Evolutionary conservation across 495 filamentous ascomycete species (phyloP).

Genomic region (Annulohypoxylon bovei): DNA sequence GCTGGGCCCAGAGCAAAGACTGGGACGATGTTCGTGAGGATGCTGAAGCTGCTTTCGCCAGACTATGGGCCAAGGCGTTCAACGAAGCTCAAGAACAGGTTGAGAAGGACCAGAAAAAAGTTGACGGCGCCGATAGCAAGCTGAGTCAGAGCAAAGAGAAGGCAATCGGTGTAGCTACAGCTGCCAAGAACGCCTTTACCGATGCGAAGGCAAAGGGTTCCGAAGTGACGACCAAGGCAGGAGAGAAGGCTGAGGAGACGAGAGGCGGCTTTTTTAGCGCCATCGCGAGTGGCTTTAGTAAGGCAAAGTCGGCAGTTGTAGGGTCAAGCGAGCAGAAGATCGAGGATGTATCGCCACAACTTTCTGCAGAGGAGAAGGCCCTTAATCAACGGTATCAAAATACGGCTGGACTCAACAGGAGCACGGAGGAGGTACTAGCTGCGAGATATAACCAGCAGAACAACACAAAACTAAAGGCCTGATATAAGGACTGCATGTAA

Average conservation of each 20-base stretch:
- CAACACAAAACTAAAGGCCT: conserved; percentile 47
- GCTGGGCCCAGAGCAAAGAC: conserved; percentile 71
- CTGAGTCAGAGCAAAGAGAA: conserved; percentile 40
- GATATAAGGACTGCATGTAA: conserved; percentile 33
- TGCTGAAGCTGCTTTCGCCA: conserved; percentile 55
- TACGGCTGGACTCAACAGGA: conserved; percentile 46
- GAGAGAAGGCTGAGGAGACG: conserved; percentile 42
- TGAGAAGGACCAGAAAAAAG: conserved; percentile 14
- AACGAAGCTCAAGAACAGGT: conserved; percentile 31
- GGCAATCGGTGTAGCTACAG: conserved; percentile 38
- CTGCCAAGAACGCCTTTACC: conserved; percentile 45
- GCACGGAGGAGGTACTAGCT: conserved; percentile 55
- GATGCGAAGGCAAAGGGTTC: conserved; percentile 44
- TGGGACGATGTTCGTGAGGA: conserved; percentile 68
- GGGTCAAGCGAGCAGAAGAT: conserved; percentile 42
- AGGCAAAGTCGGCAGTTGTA: conserved; percentile 44
- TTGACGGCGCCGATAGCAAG: conserved; percentile 27
- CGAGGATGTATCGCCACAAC: conserved; percentile 44
- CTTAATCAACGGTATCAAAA: conserved; percentile 59
- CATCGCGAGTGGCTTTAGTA: conserved; percentile 48
- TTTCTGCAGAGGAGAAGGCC: conserved; percentile 57
- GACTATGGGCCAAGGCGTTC: conserved; percentile 43
- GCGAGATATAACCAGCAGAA: conserved; percentile 59
- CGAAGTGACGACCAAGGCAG: conserved; percentile 17
- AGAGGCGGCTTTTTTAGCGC: conserved; percentile 44